Conservation (phyloP, 805 yeast genomes). For the Candida succiphila region DNA sequence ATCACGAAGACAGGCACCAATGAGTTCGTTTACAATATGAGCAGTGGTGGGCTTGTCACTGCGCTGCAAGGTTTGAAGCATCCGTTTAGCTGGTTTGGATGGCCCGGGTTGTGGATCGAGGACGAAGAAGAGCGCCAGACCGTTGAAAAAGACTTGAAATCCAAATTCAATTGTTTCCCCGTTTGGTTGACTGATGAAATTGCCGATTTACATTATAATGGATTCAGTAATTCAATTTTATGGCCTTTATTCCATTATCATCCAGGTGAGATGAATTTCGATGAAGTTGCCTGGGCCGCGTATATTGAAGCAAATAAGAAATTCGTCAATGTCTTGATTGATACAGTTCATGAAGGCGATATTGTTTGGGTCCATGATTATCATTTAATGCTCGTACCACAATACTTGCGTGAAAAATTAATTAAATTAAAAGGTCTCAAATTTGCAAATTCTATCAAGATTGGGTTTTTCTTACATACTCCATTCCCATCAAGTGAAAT, state of each 20-base stretch:
- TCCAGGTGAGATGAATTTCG: conserved; percentile 98
- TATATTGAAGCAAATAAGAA: conserved; percentile 84
- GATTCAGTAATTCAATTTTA: conserved; percentile 85
- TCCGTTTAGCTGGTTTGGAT: conserved; percentile 94
- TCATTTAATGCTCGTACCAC: conserved; percentile 91
- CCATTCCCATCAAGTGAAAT: conserved; percentile 98
- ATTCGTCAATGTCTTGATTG: conserved; percentile 68
- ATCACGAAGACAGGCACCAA: conserved; percentile 42
- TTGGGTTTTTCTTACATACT: conserved; percentile 94
- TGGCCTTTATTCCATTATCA: conserved; percentile 99
- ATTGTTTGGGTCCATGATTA: conserved; percentile 97
- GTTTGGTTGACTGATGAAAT: conserved; percentile 79
- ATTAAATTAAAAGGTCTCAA: conserved; percentile 22
- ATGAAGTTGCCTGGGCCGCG: conserved; percentile 96
- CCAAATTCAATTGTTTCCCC: conserved; percentile 83
- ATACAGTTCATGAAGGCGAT: conserved; percentile 69
- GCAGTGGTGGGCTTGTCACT: conserved; percentile 95
- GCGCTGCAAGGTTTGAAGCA: conserved; percentile 89
- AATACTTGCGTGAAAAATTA: conserved; percentile 63
- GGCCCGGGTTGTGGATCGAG: conserved; percentile 93
- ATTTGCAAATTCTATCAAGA: conserved; percentile 47
- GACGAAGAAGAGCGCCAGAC: conserved; percentile 50
- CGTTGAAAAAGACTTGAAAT: conserved; percentile 61
- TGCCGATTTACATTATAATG: conserved; percentile 95
- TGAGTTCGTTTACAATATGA: conserved; percentile 73